Evolutionary conservation across 441 rosid species (phyloP).

Genomic region (Gossypium davidsonii): DNA sequence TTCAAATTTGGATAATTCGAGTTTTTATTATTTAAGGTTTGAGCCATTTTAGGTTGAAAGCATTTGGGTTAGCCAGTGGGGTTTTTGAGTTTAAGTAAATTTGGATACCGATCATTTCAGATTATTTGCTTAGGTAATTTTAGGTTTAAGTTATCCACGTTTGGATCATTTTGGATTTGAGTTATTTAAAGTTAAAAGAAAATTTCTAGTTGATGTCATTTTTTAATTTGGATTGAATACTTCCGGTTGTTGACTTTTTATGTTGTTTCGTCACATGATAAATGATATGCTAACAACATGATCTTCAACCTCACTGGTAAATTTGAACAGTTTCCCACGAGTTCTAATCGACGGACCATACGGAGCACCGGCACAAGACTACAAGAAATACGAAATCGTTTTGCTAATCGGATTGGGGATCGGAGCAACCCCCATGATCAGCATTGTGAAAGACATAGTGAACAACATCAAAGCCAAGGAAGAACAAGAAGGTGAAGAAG

Average conservation of each 20-base stretch:
- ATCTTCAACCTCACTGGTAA: background rate
- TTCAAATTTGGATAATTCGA: background rate
- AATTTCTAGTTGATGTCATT: too few relatives aligned
- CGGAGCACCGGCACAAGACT: constrained; percentile 78
- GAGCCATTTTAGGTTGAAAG: background rate
- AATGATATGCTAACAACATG: background rate
- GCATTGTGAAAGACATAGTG: constrained; percentile 65
- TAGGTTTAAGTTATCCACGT: too few relatives aligned
- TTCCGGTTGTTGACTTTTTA: too few relatives aligned
- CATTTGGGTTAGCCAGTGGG: too few relatives aligned
- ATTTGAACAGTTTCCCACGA: constrained; percentile 46
- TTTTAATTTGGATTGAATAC: too few relatives aligned
- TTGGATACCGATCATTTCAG: too few relatives aligned
- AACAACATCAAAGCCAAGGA: constrained; percentile 49
- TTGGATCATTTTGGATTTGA: too few relatives aligned
- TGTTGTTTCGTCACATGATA: background rate
- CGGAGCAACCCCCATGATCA: constrained; percentile 77
- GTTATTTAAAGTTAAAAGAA: too few relatives aligned
- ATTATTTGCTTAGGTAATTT: too few relatives aligned
- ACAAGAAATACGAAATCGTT: constrained; percentile 56
- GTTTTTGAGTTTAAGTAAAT: too few relatives aligned
- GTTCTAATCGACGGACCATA: constrained; percentile 66
- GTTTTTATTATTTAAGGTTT: background rate
- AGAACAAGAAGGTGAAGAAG: constrained; percentile 29
- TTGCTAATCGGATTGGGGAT: constrained; percentile 67